Evolutionary conservation across 2,329 filamentous ascomycete species (phyloP).

Genomic region (Daldinia sp.): DNA sequence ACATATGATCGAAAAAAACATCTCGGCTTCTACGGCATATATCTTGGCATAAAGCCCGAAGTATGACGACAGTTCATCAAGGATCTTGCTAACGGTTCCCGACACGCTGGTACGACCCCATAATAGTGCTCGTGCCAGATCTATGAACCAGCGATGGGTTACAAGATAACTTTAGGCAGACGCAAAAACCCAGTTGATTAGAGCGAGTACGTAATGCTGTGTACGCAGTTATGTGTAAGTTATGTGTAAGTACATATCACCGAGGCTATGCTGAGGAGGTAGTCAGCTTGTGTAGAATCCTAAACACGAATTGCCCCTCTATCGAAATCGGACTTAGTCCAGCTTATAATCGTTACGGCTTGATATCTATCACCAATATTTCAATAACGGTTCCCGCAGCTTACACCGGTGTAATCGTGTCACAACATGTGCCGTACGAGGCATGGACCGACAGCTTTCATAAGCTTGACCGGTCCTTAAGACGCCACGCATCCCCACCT

Average conservation of each 20-base stretch:
- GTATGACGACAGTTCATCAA: not conserved
- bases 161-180: conserved; percentile 17
- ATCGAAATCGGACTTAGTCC: not conserved
- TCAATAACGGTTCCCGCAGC: not conserved
- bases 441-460: conserved; percentile 45
- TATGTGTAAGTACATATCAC: conserved; percentile 15
- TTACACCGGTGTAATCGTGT: not conserved
- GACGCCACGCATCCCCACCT: conserved; percentile 58
- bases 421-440: not conserved
- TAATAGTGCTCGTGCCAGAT: conserved; percentile 26
- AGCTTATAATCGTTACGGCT: not conserved
- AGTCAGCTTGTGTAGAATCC: not conserved
- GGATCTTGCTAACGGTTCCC: conserved; percentile 25
- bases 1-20: not conserved
- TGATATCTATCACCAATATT: not conserved
- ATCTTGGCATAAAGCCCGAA: conserved; percentile 18
- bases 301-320: not conserved
- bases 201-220: not conserved
- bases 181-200: conserved; percentile 16
- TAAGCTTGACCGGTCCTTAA: conserved; percentile 58
- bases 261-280: conserved; percentile 2
- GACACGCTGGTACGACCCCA: conserved; percentile 30
- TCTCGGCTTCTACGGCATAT: conserved; percentile 2
- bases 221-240: not conserved
- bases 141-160: conserved; percentile 26